phyloP scores from a whole-genome alignment of 2,329 filamentous ascomycete species.

The Ophiocordyceps polyrhachis-furcata region DNA sequence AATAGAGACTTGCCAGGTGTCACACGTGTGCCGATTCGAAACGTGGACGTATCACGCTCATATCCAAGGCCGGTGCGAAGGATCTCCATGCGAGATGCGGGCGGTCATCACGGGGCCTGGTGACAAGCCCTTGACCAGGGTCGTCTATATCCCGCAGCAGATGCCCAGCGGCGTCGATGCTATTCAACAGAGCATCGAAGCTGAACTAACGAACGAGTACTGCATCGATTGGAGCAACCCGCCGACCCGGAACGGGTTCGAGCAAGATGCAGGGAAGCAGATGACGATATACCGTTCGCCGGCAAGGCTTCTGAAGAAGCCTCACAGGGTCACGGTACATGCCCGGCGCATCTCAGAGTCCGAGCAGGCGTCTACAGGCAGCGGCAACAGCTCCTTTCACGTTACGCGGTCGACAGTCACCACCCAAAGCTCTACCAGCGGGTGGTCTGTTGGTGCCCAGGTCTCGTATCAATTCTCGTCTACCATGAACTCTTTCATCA shows the following conservation, averaged over 20 bases:
- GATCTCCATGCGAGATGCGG: background rate
- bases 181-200: background rate
- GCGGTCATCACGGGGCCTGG: background rate
- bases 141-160: background rate
- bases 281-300: too few relatives aligned
- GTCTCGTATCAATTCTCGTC: background rate
- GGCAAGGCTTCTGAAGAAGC: background rate
- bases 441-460: background rate
- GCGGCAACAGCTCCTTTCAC: background rate
- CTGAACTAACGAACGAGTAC: background rate
- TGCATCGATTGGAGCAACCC: slow-evolving; percentile 1
- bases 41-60: background rate
- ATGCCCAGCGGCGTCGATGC: background rate
- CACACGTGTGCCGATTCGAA: background rate
- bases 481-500: background rate
- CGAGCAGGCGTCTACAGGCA: too few relatives aligned
- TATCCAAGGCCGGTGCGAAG: background rate
- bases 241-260: background rate
- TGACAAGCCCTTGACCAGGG: background rate
- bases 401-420: background rate
- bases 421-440: background rate
- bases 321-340: background rate
- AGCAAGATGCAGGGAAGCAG: background rate
- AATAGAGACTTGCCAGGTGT: background rate
- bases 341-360: background rate